Evolutionary conservation across 164 flowering plant species (phyloP), one percentile per base, ranked within the genome.

Genomic region (Nymphaea colorata): DNA sequence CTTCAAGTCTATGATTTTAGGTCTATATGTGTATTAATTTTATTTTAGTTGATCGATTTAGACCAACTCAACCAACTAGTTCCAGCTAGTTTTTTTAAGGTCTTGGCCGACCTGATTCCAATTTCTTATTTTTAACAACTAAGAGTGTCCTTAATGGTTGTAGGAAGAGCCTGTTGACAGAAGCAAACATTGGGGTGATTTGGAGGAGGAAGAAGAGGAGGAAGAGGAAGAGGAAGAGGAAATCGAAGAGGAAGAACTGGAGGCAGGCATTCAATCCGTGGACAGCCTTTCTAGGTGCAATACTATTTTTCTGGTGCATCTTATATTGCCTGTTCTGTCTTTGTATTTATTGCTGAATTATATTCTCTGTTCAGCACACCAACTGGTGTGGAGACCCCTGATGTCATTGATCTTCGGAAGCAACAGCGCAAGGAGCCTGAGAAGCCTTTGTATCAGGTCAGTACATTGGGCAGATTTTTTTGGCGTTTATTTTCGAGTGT

Each of bases 101-200:
- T 25, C 36, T 25, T 25, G 36, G 36, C 36, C 36, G 36, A 25
- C 36, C 36, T 25, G 36, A 25, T 25, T 25, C 36, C 36, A 25
- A 25, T n/a, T n/a, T n/a, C 36, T 25, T 25, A 25, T 25, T 25
- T 25, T 25, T 25, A 1, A 25, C 36, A 25, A 25, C 36, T 25
- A 25, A 0, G 36, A 25, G 36, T 25, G 36, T 25, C 36, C 36
- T 25, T 25, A 25, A 11, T 43, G 15, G 68, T 62, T 81, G 71
- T 78, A 95, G 99, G 98, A 92, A 67, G 99, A 92, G 73, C 99
- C 98, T 51, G 85, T 92, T 75, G 99, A 92, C 76, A 90, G 88
- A 80, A 84, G 86, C 66, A 95, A 87, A 74, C 98, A 95, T 68
- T 95, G 99, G 99, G 99, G 99, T 73, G 99, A 95, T 71, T 80